Conservation (phyloP, 2,329 filamentous ascomycete species). For the Scedosporium boydii region DNA sequence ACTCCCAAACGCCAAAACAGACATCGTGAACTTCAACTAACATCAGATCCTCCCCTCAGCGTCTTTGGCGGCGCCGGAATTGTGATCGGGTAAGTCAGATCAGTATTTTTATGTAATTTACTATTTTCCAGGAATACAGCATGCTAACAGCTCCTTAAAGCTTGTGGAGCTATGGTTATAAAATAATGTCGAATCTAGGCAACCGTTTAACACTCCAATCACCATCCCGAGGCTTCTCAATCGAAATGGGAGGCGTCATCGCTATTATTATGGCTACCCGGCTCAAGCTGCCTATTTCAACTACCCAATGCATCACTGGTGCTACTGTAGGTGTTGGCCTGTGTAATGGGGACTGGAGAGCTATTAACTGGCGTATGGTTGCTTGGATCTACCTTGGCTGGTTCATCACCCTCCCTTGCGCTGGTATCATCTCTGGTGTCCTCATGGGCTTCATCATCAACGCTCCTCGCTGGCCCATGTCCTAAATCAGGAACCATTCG, state of each 20-base stretch:
- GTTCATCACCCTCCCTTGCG: conserved; percentile 49
- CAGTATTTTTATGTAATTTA: no score
- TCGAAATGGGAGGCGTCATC: conserved; percentile 51
- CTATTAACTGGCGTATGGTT: conserved; percentile 56
- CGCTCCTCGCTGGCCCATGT: conserved; percentile 37
- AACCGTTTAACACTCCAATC: conserved; percentile 55
- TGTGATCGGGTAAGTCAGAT: conserved; percentile 39
- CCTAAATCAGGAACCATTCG: not conserved
- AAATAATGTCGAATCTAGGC: conserved; percentile 54
- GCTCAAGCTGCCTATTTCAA: conserved; percentile 52
- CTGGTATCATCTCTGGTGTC: conserved; percentile 47
- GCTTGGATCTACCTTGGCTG: conserved; percentile 50
- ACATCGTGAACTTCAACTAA: not conserved
- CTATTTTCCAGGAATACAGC: no score
- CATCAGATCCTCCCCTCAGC: not conserved
- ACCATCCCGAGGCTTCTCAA: conserved; percentile 47
- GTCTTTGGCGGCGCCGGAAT: conserved; percentile 40
- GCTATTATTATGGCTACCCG: conserved; percentile 56
- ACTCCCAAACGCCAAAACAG: not conserved
- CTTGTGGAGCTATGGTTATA: conserved; percentile 44
- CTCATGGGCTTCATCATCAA: conserved; percentile 56
- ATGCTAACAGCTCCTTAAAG: no score
- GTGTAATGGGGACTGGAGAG: conserved; percentile 48
- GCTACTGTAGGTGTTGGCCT: conserved; percentile 55
- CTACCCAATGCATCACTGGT: conserved; percentile 55